Base-by-base conservation (phyloP, 2,329 filamentous ascomycete species). In the Verticillium dahliae region DNA sequence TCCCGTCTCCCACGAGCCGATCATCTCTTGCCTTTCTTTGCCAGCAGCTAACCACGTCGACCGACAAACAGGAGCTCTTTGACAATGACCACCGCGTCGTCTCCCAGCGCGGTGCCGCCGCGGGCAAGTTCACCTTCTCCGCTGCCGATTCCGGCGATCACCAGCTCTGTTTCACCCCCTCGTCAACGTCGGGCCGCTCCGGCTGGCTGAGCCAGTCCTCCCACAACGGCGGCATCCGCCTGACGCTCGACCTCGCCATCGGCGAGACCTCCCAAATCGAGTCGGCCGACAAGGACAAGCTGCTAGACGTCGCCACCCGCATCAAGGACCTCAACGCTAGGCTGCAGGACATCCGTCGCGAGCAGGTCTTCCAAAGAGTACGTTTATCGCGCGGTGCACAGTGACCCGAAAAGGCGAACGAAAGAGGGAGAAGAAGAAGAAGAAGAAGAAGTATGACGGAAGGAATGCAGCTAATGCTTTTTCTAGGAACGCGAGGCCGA, bases 31-130 rank as follows among this genome's bases (percentile, higher is more conserved):
- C 18, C 13, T 54, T 35, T 38, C 35, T 18, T 50, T 56, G 18
- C 10, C 27, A 56, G 27, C 54, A 57, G 35, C 35, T 37, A 31
- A 22, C 56, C 33, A 14, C 52, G 22, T 15, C 39, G 9, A 41
- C 31, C n/a, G 2, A 22, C 18, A 22, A 22, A 55, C 64, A 90
- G 85, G 95, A 99, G 81, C 85, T 90, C 71, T 99, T 99, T 78
- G 93, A 98, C 84, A 94, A 96, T 77, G 90, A 98, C 81, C 95
- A 99, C 85, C 92, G 93, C 66, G 90, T 99, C 65, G 91, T 98
- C 65, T 91, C 89, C 67, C 92, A 97, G 77, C 89, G 89, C 64
- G 93, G 94, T 70, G 77, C 83, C 52, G 78, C 85, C 63, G 80
- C 84, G 54, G 93, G 95, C 68, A 90, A 90, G 72, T 98, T 98